Base-by-base conservation (phyloP, 306 rosid genomes). In the Lathyrus sativus region DNA sequence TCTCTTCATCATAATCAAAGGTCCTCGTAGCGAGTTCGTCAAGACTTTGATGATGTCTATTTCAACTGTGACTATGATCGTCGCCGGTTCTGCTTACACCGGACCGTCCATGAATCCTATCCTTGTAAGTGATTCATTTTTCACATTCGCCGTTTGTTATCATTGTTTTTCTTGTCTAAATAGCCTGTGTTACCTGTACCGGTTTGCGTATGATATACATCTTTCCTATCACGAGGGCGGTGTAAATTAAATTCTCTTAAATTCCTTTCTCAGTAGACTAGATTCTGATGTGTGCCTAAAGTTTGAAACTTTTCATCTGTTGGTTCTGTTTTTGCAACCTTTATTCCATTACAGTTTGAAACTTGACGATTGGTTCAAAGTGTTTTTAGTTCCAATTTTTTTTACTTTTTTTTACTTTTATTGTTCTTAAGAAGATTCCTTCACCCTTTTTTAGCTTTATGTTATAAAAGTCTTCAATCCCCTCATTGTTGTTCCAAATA, bases 21-120 rank as follows among this genome's bases (percentile, higher is more conserved):
- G 98, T 50, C 98, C 98, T 26, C 87, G 85, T 24, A 87, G 74
- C 43, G 70, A 84, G 10, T 13, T 86, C 0, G 0, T 72, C 41
- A 84, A 92, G 81, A 80, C 82, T 53, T 89, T 77, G 90, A 72
- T 89, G 29, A 67, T 87, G 68, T 80, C 96, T 0, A 29, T 86
- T n/a, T 71, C 79, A 1, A 84, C 91, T n/a, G 92, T 89, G 6
- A 4, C 66, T 1, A 18, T 89, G 61, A 76, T 92, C 3, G 57
- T 81, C 44, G 39, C 70, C 0, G 98, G 98, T 45, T 61, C 98
- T 17, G 35, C 73, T 58, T 92, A 81, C 78, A 87, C 98, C 0
- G 96, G 98, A 7, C 98, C 96, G 39, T 78, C 98, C 73, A 87
- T 92, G 98, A 92, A 92, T 77, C 98, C 98, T 46, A 90, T 88